Conservation (phyloP, 2,329 filamentous ascomycete species). For the Pseudogymnoascus sp. region DNA sequence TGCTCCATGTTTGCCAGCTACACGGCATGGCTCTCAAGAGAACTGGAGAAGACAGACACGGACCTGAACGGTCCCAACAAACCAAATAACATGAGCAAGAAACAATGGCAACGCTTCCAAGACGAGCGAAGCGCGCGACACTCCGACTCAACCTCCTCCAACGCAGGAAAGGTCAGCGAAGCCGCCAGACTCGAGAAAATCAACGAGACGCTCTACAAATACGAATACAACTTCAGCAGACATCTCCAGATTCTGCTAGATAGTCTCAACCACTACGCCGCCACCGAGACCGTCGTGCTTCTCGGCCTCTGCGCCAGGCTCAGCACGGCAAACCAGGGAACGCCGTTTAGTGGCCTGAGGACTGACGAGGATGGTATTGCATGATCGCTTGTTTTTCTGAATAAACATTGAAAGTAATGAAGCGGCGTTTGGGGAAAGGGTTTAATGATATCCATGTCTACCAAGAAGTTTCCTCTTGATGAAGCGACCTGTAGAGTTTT, state of each 20-base stretch:
- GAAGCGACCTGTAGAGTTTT: conserved; percentile 1
- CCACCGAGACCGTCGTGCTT: conserved; percentile 91
- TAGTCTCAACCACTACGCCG: conserved; percentile 92
- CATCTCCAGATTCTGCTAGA: conserved; percentile 92
- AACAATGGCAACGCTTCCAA: conserved; percentile 53
- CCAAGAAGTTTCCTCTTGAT: conserved; percentile 6
- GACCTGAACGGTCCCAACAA: conserved; percentile 55
- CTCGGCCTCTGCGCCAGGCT: conserved; percentile 77
- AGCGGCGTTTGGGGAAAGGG: conserved; percentile 1
- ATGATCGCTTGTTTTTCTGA: not conserved
- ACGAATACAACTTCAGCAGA: conserved; percentile 85
- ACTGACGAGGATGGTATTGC: conserved; percentile 44
- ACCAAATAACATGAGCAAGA: conserved; percentile 49
- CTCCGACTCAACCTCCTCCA: conserved; percentile 21
- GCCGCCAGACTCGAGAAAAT: conserved; percentile 36
- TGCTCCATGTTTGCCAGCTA: conserved; percentile 91
- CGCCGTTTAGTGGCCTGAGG: conserved; percentile 51
- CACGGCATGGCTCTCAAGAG: conserved; percentile 75
- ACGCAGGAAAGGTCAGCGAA: conserved; percentile 14
- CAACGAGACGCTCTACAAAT: conserved; percentile 80
- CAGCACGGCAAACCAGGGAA: conserved; percentile 73
- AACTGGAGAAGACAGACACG: conserved; percentile 74
- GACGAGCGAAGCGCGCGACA: conserved; percentile 36
- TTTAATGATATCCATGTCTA: conserved; percentile 9
- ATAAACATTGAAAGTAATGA: conserved; percentile 2